These are phyloP conservation scores for Monilinia aucupariae DNA, from an alignment of 2,329 filamentous ascomycete species.

Conservation along the genomic window DNA sequence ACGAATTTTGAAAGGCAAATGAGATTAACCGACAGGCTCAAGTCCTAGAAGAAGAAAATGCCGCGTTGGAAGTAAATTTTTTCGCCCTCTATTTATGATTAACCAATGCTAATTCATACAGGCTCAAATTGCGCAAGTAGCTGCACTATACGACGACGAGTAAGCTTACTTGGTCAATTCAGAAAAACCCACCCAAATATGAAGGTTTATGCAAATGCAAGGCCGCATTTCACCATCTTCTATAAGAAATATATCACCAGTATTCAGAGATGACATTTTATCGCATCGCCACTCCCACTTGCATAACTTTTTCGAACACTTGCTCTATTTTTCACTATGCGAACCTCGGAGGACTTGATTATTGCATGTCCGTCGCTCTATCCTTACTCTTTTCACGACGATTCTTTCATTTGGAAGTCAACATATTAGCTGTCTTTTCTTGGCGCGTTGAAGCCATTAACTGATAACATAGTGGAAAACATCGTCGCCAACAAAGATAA, in stretches of 20 bases:
- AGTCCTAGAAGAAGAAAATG: slow-evolving; percentile 18
- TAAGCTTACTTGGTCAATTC: neutral
- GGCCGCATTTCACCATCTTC: neutral
- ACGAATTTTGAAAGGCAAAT: slow-evolving; percentile 5
- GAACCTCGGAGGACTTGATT: neutral
- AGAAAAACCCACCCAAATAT: neutral
- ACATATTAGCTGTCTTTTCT: neutral
- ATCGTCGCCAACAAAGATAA: neutral
- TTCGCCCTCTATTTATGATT: neutral
- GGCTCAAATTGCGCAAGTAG: slow-evolving; percentile 1
- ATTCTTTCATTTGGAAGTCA: neutral
- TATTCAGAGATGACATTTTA: neutral
- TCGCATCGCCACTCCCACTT: neutral
- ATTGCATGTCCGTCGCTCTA: neutral
- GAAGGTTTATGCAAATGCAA: neutral
- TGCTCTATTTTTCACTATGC: neutral
- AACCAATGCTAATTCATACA: neutral
- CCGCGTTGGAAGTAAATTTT: slow-evolving; percentile 17
- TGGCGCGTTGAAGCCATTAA: neutral
- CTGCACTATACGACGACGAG: neutral
- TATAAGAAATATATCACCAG: neutral
- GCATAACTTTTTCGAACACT: neutral
- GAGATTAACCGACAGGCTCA: slow-evolving; percentile 10
- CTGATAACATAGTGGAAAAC: neutral
- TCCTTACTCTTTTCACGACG: neutral